Percentiles rank a stretch among this genome's conserved stretches.
Evolutionary conservation across 176 grass and related monocot genomes (phyloP).

Genomic region (Aegilops bicornis): DNA sequence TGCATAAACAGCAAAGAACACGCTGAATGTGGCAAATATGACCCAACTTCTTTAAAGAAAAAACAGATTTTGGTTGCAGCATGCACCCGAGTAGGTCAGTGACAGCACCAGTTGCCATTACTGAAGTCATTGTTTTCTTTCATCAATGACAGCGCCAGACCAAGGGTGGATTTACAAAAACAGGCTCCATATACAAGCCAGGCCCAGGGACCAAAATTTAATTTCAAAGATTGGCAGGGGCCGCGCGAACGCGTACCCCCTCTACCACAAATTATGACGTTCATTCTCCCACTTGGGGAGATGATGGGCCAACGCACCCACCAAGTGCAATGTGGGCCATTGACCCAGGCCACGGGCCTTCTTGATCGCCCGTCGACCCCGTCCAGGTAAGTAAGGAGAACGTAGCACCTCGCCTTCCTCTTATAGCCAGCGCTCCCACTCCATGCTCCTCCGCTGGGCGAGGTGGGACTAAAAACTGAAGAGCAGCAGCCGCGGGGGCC

Average conservation of each 20-base stretch:
- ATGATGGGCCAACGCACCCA: constrained; percentile 41
- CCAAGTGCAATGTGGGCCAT: constrained; percentile 41
- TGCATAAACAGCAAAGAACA: no score
- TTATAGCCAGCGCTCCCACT: not conserved
- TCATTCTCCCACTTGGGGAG: constrained; percentile 54
- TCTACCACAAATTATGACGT: constrained; percentile 53
- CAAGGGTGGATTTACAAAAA: not conserved
- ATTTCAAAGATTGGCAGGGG: constrained; percentile 31
- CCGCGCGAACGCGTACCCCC: constrained; percentile 55
- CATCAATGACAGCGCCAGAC: no score
- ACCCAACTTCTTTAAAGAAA: no score
- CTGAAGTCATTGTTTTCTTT: no score
- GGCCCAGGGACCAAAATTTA: not conserved
- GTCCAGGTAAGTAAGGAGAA: constrained; percentile 39
- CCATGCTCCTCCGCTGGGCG: not conserved
- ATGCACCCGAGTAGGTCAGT: no score
- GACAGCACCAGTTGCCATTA: no score
- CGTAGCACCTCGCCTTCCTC: not conserved
- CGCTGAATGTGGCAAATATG: no score
- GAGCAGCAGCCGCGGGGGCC: not conserved
- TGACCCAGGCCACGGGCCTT: constrained; percentile 36
- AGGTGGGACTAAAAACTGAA: not conserved
- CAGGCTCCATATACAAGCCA: no score
- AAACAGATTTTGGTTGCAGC: no score
- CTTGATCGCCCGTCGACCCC: constrained; percentile 31